Conservation (phyloP, 78 protist species). For the Dictyostelium discoideum region dicty_2.7 NC_007090.3:5433501-5434000, state of each 20-base stretch:
- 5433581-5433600: too few species aligned
- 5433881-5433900: slow-evolving; percentile 58
- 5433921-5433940: background rate
- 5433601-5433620: background rate
- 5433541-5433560: background rate
- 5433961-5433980: slow-evolving; percentile 38
- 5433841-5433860: slow-evolving; percentile 50
- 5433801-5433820: slow-evolving; percentile 17
- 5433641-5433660: background rate
- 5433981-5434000: slow-evolving; percentile 28
- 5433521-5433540: background rate
- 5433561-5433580: background rate
- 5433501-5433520: slow-evolving; percentile 31
- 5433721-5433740: background rate
- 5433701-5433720: background rate
- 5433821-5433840: slow-evolving; percentile 36
- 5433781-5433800: slow-evolving; percentile 14
- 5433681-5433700: slow-evolving; percentile 35
- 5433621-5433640: background rate
- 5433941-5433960: slow-evolving; percentile 62
- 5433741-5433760: slow-evolving; percentile 35
- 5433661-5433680: slow-evolving; percentile 31
- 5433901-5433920: slow-evolving; percentile 26
- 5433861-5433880: slow-evolving; percentile 16
- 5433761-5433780: slow-evolving; percentile 12